These are phyloP conservation scores for Aspergillus ruber DNA, from an alignment of 2,329 filamentous ascomycete genomes.

Conservation along the genomic window DNA sequence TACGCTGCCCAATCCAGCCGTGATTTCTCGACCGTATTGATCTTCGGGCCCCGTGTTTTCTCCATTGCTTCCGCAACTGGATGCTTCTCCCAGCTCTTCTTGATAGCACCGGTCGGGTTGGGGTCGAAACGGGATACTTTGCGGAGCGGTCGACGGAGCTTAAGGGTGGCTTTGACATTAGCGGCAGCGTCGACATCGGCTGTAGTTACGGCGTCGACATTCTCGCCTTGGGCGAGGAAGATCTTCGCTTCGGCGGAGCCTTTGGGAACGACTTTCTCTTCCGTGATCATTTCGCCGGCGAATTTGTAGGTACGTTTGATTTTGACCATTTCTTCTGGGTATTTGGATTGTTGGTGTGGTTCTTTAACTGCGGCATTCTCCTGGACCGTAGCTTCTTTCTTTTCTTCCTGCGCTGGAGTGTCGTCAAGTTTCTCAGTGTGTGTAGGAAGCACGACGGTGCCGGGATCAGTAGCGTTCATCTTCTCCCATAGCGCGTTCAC, in stretches of 20 bases:
- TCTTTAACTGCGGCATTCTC: constrained; percentile 6
- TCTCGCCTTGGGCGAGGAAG: constrained; percentile 41
- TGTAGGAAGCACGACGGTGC: constrained; percentile 6
- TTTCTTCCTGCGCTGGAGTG: constrained; percentile 8
- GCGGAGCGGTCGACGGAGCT: constrained; percentile 34
- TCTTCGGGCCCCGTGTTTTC: constrained; percentile 47
- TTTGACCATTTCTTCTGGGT: constrained; percentile 43
- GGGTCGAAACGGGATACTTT: constrained; percentile 43
- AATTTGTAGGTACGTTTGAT: constrained; percentile 54
- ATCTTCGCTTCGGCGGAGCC: constrained; percentile 50
- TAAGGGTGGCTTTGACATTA: constrained; percentile 12
- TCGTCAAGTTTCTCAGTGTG: constrained; percentile 14
- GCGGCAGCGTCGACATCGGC: constrained; percentile 17
- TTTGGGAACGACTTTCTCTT: constrained; percentile 48
- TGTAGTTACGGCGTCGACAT: constrained; percentile 27
- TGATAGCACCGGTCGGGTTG: constrained; percentile 37
- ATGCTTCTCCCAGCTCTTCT: constrained; percentile 40
- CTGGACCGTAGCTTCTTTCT: constrained; percentile 12
- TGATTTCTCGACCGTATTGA: constrained; percentile 62
- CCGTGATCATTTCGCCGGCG: constrained; percentile 49
- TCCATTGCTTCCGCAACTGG: constrained; percentile 20
- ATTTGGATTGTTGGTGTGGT: constrained; percentile 6
- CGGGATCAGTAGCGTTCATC: constrained; percentile 38
- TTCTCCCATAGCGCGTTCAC: constrained; percentile 50
- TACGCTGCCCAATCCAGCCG: constrained; percentile 60